phyloP scores from a whole-genome alignment of 2,329 filamentous ascomycete species.

The Dactylonectria macrodidyma region DNA sequence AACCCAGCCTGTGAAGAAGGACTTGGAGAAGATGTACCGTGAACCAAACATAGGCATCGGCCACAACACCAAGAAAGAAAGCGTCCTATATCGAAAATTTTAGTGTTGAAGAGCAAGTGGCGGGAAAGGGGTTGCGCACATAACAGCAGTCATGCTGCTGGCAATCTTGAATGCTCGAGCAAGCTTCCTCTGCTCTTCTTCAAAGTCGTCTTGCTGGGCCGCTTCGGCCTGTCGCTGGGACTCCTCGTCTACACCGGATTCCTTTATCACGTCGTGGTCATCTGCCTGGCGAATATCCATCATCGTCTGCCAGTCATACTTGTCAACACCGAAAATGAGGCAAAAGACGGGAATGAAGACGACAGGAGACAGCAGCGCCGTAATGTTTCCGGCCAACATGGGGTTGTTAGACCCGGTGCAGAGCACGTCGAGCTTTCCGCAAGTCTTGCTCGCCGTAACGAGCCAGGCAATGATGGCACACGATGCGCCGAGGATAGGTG shows the following conservation, averaged over 20 bases:
- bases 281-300: slow-evolving; percentile 82
- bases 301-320: slow-evolving; percentile 92
- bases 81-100: slow-evolving; percentile 56
- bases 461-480: slow-evolving; percentile 82
- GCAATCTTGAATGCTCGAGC: slow-evolving; percentile 66
- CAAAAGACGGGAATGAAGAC: slow-evolving; percentile 83
- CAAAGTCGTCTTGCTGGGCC: slow-evolving; percentile 53
- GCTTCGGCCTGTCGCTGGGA: slow-evolving; percentile 40
- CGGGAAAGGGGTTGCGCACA: slow-evolving; percentile 37
- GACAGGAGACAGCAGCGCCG: slow-evolving; percentile 82
- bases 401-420: slow-evolving; percentile 87
- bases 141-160: slow-evolving; percentile 46
- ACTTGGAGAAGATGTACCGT: slow-evolving; percentile 73
- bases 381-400: slow-evolving; percentile 90
- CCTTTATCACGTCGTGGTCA: slow-evolving; percentile 79
- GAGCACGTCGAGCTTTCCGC: slow-evolving; percentile 76
- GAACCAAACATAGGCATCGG: slow-evolving; percentile 92
- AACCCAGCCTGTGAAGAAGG: slow-evolving; percentile 82
- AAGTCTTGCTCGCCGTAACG: slow-evolving; percentile 78
- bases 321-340: slow-evolving; percentile 68
- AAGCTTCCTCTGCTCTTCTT: slow-evolving; percentile 64
- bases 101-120: slow-evolving; percentile 15
- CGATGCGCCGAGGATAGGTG: slow-evolving; percentile 75
- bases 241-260: slow-evolving; percentile 65
- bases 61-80: slow-evolving; percentile 71